Percentiles rank a stretch among this genome's conserved stretches.
These are phyloP conservation scores for Nicotiana tabacum DNA, from an alignment of 257 asterid species.

Conservation along the genomic window DNA sequence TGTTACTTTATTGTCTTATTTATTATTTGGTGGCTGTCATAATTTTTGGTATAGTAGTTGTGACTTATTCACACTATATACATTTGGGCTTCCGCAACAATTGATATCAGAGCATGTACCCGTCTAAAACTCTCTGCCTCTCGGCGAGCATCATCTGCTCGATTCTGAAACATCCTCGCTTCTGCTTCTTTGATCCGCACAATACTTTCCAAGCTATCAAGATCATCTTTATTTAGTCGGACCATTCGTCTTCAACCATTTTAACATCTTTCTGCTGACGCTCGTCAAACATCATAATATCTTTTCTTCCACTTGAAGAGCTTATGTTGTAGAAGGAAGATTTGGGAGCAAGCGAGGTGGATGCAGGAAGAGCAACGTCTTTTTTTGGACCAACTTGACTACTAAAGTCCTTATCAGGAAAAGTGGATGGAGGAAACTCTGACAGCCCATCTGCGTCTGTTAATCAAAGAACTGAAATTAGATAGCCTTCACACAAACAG, in stretches of 20 bases:
- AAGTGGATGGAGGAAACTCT: slow-evolving; percentile 31
- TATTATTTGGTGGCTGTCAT: no score
- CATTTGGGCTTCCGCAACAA: no score
- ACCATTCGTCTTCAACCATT: slow-evolving; percentile 77
- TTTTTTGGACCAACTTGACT: slow-evolving; percentile 35
- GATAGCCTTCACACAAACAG: no score
- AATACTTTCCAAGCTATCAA: slow-evolving; percentile 72
- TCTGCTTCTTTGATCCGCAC: slow-evolving; percentile 82
- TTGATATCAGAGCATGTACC: no score
- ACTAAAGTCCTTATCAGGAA: slow-evolving; percentile 33
- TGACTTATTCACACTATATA: no score
- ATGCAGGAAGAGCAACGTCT: slow-evolving; percentile 30
- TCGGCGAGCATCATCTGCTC: slow-evolving; percentile 71
- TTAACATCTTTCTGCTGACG: slow-evolving; percentile 18
- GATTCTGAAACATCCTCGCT: slow-evolving; percentile 76
- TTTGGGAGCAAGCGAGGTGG: slow-evolving; percentile 36
- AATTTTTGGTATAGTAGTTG: no score
- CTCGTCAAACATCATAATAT: slow-evolving; percentile 12
- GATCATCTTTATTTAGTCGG: slow-evolving; percentile 57
- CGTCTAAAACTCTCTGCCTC: slow-evolving; percentile 58
- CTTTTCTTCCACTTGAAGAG: slow-evolving; percentile 36
- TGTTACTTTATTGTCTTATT: no score
- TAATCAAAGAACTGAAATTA: slow-evolving; percentile 7
- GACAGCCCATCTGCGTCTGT: slow-evolving; percentile 50
- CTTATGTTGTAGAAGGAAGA: slow-evolving; percentile 44